Percentiles rank a stretch among this genome's conserved stretches.
Conservation (phyloP, 1,139 yeast genomes). For the Magnusiomyces fungicola region DNA sequence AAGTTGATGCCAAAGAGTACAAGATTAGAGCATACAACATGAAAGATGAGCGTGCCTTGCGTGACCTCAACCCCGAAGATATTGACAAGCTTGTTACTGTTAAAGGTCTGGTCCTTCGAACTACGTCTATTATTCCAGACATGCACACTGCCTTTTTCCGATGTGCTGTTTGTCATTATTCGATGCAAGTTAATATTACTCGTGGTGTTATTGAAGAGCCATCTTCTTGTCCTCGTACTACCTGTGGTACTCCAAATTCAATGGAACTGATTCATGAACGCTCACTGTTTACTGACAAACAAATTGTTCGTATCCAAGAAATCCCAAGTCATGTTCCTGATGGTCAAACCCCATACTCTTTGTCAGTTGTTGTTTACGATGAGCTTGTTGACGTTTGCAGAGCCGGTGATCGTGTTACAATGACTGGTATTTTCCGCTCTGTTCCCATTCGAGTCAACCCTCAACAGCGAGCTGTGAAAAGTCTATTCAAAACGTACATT, state of each 20-base stretch:
- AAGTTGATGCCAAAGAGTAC: conserved; percentile 72
- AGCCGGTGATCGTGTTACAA: conserved; percentile 96
- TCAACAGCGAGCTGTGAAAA: conserved; percentile 74
- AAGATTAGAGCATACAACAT: conserved; percentile 74
- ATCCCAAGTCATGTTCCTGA: conserved; percentile 98
- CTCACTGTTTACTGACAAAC: conserved; percentile 90
- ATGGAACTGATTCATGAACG: conserved; percentile 90
- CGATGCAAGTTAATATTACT: conserved; percentile 86
- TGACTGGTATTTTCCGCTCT: conserved; percentile 90
- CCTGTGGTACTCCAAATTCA: conserved; percentile 77
- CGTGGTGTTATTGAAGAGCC: conserved; percentile 95
- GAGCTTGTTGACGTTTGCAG: conserved; percentile 90
- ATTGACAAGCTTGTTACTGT: conserved; percentile 88
- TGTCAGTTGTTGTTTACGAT: conserved; percentile 89
- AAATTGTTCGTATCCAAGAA: conserved; percentile 87
- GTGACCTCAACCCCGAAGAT: conserved; percentile 92
- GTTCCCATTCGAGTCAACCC: conserved; percentile 86
- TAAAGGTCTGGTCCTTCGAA: conserved; percentile 83
- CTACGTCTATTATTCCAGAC: conserved; percentile 92
- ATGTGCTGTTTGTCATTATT: conserved; percentile 92
- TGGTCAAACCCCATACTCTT: conserved; percentile 97
- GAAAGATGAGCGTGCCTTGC: conserved; percentile 67
- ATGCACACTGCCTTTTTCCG: conserved; percentile 96
- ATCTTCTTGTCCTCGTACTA: conserved; percentile 79
- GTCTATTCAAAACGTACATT: conserved; percentile 81